Evolutionary conservation across 345 rosid genomes (phyloP), one percentile per base, ranked within the genome.

Genomic region (Arabidopsis suecica): DNA sequence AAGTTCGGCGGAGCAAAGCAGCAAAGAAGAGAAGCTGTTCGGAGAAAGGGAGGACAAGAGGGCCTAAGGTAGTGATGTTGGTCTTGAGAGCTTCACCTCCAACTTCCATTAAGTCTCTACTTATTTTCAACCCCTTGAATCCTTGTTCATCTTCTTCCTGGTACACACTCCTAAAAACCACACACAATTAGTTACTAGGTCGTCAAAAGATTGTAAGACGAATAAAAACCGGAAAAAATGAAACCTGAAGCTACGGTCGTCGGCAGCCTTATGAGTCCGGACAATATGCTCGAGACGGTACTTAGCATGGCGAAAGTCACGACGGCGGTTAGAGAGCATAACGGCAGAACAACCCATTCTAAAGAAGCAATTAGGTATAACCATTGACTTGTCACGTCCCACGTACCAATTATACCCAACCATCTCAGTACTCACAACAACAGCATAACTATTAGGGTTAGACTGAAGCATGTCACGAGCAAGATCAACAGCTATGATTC

Each of bases 191-290:
- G 20, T 25, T 47, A 37, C 28, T 62, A 28, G 32, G 32, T 28
- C 32, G 32, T 28, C 32, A 28, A 28, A 4, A 28, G 32, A 28
- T 28, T 28, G 32, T 28, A 28, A 28, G 3, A 28, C 12, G 3
- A 45, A 9, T 11, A 1, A 11, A 14, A 45, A 55, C 5, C 4
- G 11, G 22, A 22, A 61, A 3, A 4, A 53, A 61, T 18, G 1
- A 53, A 67, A 91, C 98, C 96, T 89, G 92, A 95, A 95, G 83
- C 99, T 90, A 49, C 96, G 93, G 68, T 95, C 97, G 32, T 95
- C 93, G 6, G 97, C 89, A 16, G 93, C 99, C 69, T 90, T 95
- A 65, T 95, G 99, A 7, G 99, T 95, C 58, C 97, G 74, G 13
- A 95, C 99, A 22, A 95, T 78, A 49, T 89, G 99, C 63, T 95